Percentiles rank a stretch among this genome's conserved stretches.
phyloP scores from a whole-genome alignment of 1,284 basidiomycete genomes.

The Inonotus obliquus region DNA sequence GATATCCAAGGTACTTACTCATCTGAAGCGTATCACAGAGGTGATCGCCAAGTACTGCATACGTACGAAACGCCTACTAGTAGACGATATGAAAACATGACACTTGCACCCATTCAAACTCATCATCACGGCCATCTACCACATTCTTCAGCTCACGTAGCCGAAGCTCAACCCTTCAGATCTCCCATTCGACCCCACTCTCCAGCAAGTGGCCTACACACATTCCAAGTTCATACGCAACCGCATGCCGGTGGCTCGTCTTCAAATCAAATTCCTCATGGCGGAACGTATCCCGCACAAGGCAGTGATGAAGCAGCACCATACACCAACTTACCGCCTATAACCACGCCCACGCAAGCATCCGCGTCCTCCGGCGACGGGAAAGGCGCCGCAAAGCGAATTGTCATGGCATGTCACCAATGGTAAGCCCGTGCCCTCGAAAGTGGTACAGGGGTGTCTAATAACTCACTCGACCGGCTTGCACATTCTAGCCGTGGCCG shows the following conservation, averaged over 20 bases:
- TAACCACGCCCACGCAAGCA: conserved; percentile 1
- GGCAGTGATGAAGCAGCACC: neutral
- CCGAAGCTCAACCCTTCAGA: conserved; percentile 6
- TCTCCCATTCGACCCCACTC: neutral
- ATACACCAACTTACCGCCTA: conserved; percentile 12
- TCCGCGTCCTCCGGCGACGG: conserved; percentile 4
- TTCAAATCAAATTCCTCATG: neutral
- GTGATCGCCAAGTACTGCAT: neutral
- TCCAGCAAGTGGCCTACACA: neutral
- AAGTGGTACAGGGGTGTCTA: neutral
- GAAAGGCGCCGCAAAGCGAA: conserved; percentile 11
- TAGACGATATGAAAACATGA: conserved; percentile 10
- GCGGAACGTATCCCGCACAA: neutral
- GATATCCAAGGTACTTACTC: neutral
- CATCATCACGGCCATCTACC: conserved; percentile 7
- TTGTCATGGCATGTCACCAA: conserved; percentile 20
- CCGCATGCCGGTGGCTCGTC: neutral
- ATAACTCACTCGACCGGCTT: neutral
- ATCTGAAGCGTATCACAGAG: conserved; percentile 9
- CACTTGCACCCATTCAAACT: conserved; percentile 11
- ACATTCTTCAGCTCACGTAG: conserved; percentile 1
- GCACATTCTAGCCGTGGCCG: conserved; percentile 13
- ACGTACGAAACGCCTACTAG: neutral
- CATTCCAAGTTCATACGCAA: conserved; percentile 10
- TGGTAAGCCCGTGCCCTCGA: conserved; percentile 8